These are phyloP conservation scores for Glebionis coronaria DNA, from an alignment of 129 eudicot species.

Conservation along the genomic window DNA sequence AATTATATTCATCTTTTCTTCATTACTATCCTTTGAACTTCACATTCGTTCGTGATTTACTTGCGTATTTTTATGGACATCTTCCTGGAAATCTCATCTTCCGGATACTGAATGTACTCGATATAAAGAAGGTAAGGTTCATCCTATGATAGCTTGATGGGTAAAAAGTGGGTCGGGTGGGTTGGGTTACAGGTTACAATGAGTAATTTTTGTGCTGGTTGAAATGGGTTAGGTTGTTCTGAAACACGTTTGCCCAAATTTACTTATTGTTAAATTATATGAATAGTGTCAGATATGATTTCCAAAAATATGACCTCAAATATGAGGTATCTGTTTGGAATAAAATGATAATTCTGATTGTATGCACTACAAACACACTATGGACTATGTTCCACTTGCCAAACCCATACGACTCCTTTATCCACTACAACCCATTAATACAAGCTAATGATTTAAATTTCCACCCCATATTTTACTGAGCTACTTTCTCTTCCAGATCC, in stretches of 20 bases:
- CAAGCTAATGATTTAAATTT: background rate
- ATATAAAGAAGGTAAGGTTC: slow-evolving; percentile 55
- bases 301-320: background rate
- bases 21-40: slow-evolving; percentile 67
- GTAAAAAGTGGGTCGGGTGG: background rate
- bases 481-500: slow-evolving; percentile 49
- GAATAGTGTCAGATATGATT: background rate
- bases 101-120: slow-evolving; percentile 55
- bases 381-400: background rate
- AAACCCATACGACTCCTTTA: background rate
- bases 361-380: background rate
- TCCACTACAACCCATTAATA: background rate
- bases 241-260: background rate
- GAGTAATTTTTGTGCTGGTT: background rate
- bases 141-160: background rate
- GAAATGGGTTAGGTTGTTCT: background rate
- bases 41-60: slow-evolving; percentile 80
- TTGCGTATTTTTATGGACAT: slow-evolving; percentile 80
- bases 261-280: no score
- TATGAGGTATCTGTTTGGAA: background rate
- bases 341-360: background rate
- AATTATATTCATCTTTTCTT: slow-evolving; percentile 52
- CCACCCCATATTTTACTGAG: background rate
- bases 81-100: slow-evolving; percentile 67
- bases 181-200: slow-evolving; percentile 5